These are phyloP conservation scores for Reticulascus tulasneorum DNA, from an alignment of 2,329 filamentous ascomycete species.

Conservation along the genomic window DNA sequence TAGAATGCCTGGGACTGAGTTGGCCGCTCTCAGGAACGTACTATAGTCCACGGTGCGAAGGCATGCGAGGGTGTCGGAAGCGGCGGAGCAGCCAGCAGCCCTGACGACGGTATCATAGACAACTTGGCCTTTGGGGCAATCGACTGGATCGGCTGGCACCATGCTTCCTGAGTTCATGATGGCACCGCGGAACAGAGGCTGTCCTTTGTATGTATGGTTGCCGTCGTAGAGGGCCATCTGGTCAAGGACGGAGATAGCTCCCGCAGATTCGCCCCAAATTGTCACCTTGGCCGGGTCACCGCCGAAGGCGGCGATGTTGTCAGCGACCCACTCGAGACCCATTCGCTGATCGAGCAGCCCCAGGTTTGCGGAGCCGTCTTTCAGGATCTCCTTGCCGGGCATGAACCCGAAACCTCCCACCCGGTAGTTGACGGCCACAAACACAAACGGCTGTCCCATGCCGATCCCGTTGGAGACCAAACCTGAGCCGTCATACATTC, in stretches of 20 bases:
- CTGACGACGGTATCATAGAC: conserved; percentile 60
- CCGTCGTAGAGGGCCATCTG: conserved; percentile 74
- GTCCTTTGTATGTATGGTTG: conserved; percentile 69
- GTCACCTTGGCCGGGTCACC: conserved; percentile 76
- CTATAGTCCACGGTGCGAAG: conserved; percentile 59
- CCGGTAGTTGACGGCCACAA: conserved; percentile 75
- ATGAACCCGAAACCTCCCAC: conserved; percentile 72
- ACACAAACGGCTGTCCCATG: conserved; percentile 63
- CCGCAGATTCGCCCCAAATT: conserved; percentile 72
- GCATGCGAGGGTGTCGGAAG: conserved; percentile 58
- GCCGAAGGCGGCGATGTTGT: conserved; percentile 74
- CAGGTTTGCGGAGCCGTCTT: conserved; percentile 65
- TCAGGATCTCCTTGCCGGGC: conserved; percentile 62
- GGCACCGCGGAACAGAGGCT: conserved; percentile 67
- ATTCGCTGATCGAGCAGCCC: conserved; percentile 70
- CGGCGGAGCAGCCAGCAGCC: conserved; percentile 56
- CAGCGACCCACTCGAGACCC: conserved; percentile 71
- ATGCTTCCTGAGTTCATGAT: conserved; percentile 75
- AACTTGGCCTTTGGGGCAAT: conserved; percentile 61
- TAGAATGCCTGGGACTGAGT: conserved; percentile 65
- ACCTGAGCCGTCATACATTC: conserved; percentile 48
- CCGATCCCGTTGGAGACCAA: conserved; percentile 41
- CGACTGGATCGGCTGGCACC: conserved; percentile 58
- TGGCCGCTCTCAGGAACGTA: conserved; percentile 60
- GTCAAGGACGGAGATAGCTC: conserved; percentile 69